Percentiles rank a stretch among this genome's conserved stretches.
Conservation (phyloP, 2,329 filamentous ascomycete genomes). For the Dothiorella sarmentorum region DNA sequence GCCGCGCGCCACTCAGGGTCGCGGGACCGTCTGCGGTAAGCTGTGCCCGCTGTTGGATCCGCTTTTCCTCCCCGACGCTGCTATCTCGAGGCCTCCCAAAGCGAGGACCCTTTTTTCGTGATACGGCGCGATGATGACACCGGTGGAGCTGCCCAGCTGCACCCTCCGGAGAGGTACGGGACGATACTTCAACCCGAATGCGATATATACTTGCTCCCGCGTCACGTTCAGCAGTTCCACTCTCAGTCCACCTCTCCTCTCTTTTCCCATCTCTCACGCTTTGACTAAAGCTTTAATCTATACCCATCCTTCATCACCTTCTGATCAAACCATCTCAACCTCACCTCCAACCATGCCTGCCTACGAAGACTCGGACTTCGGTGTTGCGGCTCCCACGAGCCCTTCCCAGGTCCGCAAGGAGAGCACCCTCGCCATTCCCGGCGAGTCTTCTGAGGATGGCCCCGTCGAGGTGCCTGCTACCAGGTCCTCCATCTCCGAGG, state of each 20-base stretch:
- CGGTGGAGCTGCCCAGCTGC: constrained; percentile 19
- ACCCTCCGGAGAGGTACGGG: constrained; percentile 17
- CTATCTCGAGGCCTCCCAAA: constrained; percentile 14
- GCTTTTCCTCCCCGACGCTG: constrained; percentile 17
- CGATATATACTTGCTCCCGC: constrained; percentile 18
- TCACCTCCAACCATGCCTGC: constrained; percentile 52
- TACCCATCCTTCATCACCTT: not conserved
- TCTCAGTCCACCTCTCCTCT: constrained; percentile 1
- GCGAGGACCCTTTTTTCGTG: constrained; percentile 18
- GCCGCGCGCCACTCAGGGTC: constrained; percentile 16
- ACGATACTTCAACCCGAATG: not conserved
- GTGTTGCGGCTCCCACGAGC: constrained; percentile 37
- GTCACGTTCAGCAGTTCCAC: constrained; percentile 9
- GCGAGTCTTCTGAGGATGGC: constrained; percentile 37
- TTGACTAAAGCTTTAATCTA: not conserved
- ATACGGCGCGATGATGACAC: constrained; percentile 21
- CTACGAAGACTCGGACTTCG: constrained; percentile 57
- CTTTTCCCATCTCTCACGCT: constrained; percentile 1
- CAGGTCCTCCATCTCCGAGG: constrained; percentile 65
- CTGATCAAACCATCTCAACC: not conserved
- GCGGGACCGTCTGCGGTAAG: constrained; percentile 8
- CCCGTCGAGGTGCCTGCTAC: constrained; percentile 65
- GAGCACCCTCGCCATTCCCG: constrained; percentile 42
- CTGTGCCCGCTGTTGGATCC: constrained; percentile 18
- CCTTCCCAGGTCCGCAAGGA: constrained; percentile 24